phyloP scores from a whole-genome alignment of 2,329 filamentous ascomycete species.

The Diaporthe nobilis region DNA sequence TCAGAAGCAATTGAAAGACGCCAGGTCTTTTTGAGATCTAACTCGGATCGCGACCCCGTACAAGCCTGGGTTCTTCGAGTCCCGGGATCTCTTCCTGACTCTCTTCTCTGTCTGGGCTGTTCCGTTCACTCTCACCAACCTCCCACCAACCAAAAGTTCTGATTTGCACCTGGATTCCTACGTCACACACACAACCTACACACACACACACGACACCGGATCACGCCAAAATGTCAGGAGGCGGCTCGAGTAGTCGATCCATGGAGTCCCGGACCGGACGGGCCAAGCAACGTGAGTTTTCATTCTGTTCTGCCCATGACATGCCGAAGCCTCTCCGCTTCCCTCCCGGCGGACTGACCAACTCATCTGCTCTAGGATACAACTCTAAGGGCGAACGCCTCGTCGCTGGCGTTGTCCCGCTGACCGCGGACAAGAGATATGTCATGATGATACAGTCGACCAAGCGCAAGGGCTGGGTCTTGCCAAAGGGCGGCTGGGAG shows the following conservation, averaged over 20 bases:
- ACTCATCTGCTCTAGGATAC: constrained; percentile 76
- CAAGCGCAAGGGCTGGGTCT: constrained; percentile 91
- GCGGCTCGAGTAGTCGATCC: constrained; percentile 58
- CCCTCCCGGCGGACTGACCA: constrained; percentile 54
- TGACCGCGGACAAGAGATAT: constrained; percentile 87
- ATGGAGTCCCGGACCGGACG: constrained; percentile 84
- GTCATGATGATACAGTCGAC: constrained; percentile 96
- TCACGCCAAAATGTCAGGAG: constrained; percentile 39
- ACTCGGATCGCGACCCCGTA: constrained; percentile 33
- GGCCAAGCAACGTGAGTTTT: constrained; percentile 83
- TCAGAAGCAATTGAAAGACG: constrained; percentile 42
- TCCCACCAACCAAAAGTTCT: background rate
- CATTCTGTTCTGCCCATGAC: constrained; percentile 45
- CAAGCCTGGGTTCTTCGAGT: constrained; percentile 26
- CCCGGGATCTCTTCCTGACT: background rate
- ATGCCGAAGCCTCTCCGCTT: constrained; percentile 33
- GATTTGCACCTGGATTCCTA: constrained; percentile 23
- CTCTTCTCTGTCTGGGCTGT: constrained; percentile 26
- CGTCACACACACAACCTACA: constrained; percentile 45
- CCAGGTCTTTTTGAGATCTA: constrained; percentile 42
- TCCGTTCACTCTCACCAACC: constrained; percentile 19
- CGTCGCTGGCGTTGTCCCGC: constrained; percentile 93
- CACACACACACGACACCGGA: constrained; percentile 38
- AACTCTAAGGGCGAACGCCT: constrained; percentile 92
- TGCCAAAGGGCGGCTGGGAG: constrained; percentile 99